Evolutionary conservation across 2,329 filamentous ascomycete species (phyloP).

Genomic region (Scedosporium boydii): DNA sequence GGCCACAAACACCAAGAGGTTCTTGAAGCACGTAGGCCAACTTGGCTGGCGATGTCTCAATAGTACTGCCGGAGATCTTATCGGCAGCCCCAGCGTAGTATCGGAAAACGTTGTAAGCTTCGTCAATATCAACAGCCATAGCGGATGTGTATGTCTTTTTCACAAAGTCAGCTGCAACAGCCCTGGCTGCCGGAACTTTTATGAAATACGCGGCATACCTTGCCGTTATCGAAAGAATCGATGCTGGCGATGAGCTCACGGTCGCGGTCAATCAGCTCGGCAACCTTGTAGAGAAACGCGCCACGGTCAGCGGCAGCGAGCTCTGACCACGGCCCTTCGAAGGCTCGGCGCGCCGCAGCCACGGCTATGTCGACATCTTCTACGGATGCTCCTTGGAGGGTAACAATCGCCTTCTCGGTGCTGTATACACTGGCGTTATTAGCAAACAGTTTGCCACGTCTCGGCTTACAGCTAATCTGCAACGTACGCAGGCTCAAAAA

Average conservation of each 20-base stretch:
- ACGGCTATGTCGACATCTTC: slow-evolving; percentile 24
- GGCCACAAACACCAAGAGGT: slow-evolving; percentile 59
- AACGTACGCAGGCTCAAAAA: slow-evolving; percentile 52
- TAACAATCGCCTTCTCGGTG: slow-evolving; percentile 21
- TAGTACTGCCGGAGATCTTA: slow-evolving; percentile 60
- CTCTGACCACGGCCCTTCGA: not conserved
- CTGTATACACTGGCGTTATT: slow-evolving; percentile 10
- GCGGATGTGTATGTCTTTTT: slow-evolving; percentile 23
- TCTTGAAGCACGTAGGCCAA: slow-evolving; percentile 60
- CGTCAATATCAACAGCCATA: slow-evolving; percentile 46
- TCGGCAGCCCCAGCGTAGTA: slow-evolving; percentile 65
- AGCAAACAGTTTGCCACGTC: not conserved
- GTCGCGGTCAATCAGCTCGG: slow-evolving; percentile 5
- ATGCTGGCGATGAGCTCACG: not conserved
- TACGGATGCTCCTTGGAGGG: slow-evolving; percentile 20
- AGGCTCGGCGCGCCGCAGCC: slow-evolving; percentile 11
- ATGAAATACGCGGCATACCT: not conserved
- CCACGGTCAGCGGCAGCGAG: slow-evolving; percentile 4
- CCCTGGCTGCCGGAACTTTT: slow-evolving; percentile 17
- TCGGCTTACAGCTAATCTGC: too few species aligned
- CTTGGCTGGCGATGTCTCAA: slow-evolving; percentile 53
- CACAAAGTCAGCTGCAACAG: slow-evolving; percentile 15
- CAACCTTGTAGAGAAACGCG: not conserved
- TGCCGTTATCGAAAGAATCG: not conserved
- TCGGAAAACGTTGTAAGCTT: slow-evolving; percentile 33